Evolutionary conservation across 345 rosid species (phyloP), one percentile per base, ranked within the genome.

Genomic region (Gynandropsis gynandra): DNA sequence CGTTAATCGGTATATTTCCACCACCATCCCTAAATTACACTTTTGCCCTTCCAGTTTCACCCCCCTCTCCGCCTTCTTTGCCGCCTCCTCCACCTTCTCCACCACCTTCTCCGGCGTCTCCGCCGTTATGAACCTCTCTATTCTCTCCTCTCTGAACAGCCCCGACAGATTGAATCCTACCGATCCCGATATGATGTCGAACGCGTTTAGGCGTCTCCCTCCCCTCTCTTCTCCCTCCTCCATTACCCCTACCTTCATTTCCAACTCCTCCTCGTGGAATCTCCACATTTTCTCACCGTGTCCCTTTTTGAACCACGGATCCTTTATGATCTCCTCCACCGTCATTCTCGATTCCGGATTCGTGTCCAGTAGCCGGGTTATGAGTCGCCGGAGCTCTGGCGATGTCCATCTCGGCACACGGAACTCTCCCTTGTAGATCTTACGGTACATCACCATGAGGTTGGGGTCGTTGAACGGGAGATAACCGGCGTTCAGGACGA

Each of bases 351-450:
- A 68, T 1, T 50, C 43, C 0, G 98, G 96, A 46, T 80, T 68
- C 2, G 80, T 41, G 44, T 90, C 98, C 1, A 90, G 85, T 15
- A 90, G 81, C 1, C 92, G 87, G 27, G 64, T 36, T 8, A 90
- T 27, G 1, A 90, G 59, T 0, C 67, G 74, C 16, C 66, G 69
- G 16, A 87, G 78, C 18, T 81, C 95, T 7, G 96, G 92, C 1
- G 98, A 82, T 8, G 85, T 84, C 98, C 98, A 90, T 47, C 63
- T 87, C 9, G 98, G 96, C 56, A 76, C 80, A 46, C 86, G 85
- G 31, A 77, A 90, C 0, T 82, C 78, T 2, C 98, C 95, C 50
- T 71, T 82, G 66, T 77, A 87, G 56, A 90, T 90, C 55, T 82
- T 82, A 9, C 88, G 69, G 46, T 90, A 90, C 95, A 90, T 78